Base-by-base conservation (phyloP, 2,329 filamentous ascomycete species). In the Trichoderma sp. region DNA sequence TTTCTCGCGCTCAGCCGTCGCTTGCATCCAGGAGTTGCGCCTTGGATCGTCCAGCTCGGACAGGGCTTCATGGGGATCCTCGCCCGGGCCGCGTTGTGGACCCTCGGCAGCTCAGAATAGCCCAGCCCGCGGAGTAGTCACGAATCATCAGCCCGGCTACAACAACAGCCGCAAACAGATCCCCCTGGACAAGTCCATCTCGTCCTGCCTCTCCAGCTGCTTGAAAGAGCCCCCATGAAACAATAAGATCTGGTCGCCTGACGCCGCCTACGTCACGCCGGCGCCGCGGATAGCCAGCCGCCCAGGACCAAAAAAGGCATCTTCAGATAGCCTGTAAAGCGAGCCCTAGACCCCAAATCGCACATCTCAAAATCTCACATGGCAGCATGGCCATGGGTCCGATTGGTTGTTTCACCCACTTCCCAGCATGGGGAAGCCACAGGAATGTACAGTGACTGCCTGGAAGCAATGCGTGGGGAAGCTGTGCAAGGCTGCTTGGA, bases 291-390 rank as follows among this genome's bases (percentile, higher is more conserved):
- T 69, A 69, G 26, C 55, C 57, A 69, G 66, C 67, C 67, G 67
- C 57, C 57, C 43, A 61, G 15, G 39, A 36, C 53, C 36, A 61
- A 68, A 65, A 59, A 32, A n/a, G 53, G 66, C 36, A 53, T 62
- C 66, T 68, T 50, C 55, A 68, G 67, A 69, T 61, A 23, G 66
- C 57, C 30, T 50, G 39, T 13, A 68, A 23, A 61, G 39, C 15
- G 57, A 50, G 23, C 66, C 66, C 23, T 17, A 68, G 57, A 53
- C 67, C 67, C 67, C 57, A 69, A 53, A 61, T 69, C 67, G 59
- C 67, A 53, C 67, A 53, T 69, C 67, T 66, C 67, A 69, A 69
- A 69, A 69, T 69, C 67, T 62, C 67, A 69, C 67, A 69, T 69
- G 67, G 67, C 67, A 69, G 57, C 57, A 34, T 26, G 28, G 20